A percentile compares a stretch with the other conserved stretches of the same genome.
These are phyloP conservation scores for Ploettnerulaceae sp. DNA, from an alignment of 2,329 filamentous ascomycete species.

Conservation along the genomic window DNA sequence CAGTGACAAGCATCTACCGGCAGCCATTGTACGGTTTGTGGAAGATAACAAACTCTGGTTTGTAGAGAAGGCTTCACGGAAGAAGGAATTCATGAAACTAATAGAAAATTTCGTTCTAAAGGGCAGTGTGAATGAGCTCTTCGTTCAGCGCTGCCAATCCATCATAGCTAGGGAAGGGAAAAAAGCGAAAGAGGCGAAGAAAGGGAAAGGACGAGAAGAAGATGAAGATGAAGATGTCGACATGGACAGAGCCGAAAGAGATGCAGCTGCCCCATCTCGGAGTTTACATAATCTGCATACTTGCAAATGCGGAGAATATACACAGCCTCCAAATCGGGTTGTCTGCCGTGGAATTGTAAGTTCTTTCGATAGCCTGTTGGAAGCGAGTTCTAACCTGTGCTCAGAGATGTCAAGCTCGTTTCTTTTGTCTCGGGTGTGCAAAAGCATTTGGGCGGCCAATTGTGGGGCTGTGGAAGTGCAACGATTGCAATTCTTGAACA, in stretches of 20 bases:
- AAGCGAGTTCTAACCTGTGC: neutral
- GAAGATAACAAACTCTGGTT: conserved; percentile 27
- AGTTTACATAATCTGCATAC: conserved; percentile 15
- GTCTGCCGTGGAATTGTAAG: conserved; percentile 23
- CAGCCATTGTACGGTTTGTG: conserved; percentile 24
- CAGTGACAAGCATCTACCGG: conserved; percentile 18
- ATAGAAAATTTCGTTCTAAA: conserved; percentile 21
- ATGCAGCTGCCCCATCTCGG: conserved; percentile 6
- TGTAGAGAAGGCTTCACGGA: conserved; percentile 17
- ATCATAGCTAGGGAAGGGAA: conserved; percentile 12
- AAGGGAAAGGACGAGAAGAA: neutral
- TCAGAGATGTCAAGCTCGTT: conserved; percentile 18
- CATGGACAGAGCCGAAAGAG: neutral
- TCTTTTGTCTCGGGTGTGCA: conserved; percentile 13
- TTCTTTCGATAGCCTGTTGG: neutral
- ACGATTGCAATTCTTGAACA: conserved; percentile 14
- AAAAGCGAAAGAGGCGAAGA: neutral
- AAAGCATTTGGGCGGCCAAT: conserved; percentile 1
- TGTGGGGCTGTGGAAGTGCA: conserved; percentile 9
- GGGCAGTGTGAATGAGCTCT: conserved; percentile 16
- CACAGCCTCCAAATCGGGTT: conserved; percentile 17
- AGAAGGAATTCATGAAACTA: conserved; percentile 23
- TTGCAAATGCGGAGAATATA: conserved; percentile 23
- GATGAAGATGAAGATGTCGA: conserved; percentile 4
- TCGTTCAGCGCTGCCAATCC: conserved; percentile 13